Conservation (phyloP, 2,329 filamentous ascomycete species). For the Cordyceps javanica region DNA sequence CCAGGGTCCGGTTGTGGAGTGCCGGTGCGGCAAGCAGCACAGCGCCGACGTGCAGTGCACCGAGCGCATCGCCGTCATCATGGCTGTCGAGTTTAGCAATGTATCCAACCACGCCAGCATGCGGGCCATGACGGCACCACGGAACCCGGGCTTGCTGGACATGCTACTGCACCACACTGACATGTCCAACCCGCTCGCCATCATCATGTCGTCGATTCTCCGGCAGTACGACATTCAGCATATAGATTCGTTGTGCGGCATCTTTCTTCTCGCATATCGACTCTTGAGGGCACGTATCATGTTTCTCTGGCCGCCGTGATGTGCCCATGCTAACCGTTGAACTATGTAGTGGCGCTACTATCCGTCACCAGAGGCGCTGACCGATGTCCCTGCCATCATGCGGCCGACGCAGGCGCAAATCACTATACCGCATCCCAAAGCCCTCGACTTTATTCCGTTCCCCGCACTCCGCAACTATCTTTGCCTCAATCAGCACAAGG, state of each 20-base stretch:
- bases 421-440: slow-evolving; percentile 10
- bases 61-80: slow-evolving; percentile 20
- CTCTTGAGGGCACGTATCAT: slow-evolving; percentile 18
- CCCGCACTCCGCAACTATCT: slow-evolving; percentile 15
- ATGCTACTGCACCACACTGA: slow-evolving; percentile 20
- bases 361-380: slow-evolving; percentile 5
- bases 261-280: slow-evolving; percentile 21
- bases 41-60: slow-evolving; percentile 19
- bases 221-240: slow-evolving; percentile 20
- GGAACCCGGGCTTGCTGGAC: slow-evolving; percentile 19
- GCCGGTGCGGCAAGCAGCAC: slow-evolving; percentile 23
- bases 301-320: background rate
- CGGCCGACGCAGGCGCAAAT: slow-evolving; percentile 14
- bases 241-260: slow-evolving; percentile 20
- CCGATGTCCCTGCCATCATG: slow-evolving; percentile 13
- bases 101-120: slow-evolving; percentile 18
- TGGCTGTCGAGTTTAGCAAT: slow-evolving; percentile 21
- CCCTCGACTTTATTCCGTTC: slow-evolving; percentile 16
- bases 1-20: slow-evolving; percentile 16
- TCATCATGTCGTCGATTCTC: slow-evolving; percentile 19
- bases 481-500: slow-evolving; percentile 12
- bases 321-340: background rate
- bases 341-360: slow-evolving; percentile 14
- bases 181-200: slow-evolving; percentile 18
- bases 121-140: slow-evolving; percentile 17